A percentile compares a stretch with the other conserved stretches of the same genome.
These are phyloP conservation scores for Trichocomaceae sp. DNA, from an alignment of 2,329 filamentous ascomycete genomes.

Conservation along the genomic window DNA sequence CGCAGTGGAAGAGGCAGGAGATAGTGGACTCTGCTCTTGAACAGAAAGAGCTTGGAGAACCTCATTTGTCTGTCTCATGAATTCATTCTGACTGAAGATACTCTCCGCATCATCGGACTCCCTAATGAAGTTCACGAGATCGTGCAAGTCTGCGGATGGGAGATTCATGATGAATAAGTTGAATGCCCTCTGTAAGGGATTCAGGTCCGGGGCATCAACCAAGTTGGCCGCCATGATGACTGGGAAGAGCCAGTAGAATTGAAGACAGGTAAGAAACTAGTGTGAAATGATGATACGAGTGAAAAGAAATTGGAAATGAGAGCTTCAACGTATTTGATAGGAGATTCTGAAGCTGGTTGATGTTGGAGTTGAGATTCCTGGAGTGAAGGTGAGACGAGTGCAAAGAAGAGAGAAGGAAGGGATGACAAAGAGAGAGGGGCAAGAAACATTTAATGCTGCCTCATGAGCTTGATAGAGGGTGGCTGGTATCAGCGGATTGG, in stretches of 20 bases:
- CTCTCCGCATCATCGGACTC: constrained; percentile 7
- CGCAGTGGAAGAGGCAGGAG: constrained; percentile 7
- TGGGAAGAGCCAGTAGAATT: neutral
- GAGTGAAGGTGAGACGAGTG: constrained; percentile 1
- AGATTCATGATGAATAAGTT: constrained; percentile 22
- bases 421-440: constrained; percentile 6
- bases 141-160: constrained; percentile 20
- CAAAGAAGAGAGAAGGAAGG: neutral
- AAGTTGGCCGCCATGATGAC: constrained; percentile 1
- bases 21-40: neutral
- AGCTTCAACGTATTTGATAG: neutral
- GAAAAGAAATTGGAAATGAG: neutral
- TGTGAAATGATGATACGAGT: neutral
- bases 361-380: neutral
- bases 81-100: constrained; percentile 8
- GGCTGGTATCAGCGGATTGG: constrained; percentile 4
- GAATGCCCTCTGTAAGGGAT: constrained; percentile 22
- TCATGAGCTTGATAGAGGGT: neutral
- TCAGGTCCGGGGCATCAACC: neutral
- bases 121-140: constrained; percentile 17
- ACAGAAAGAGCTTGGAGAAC: constrained; percentile 1
- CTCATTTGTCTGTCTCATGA: constrained; percentile 5
- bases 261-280: neutral
- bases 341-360: neutral
- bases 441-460: neutral